Evolutionary conservation across 495 filamentous ascomycete genomes (phyloP).

Genomic region (Letharia columbiana): DNA sequence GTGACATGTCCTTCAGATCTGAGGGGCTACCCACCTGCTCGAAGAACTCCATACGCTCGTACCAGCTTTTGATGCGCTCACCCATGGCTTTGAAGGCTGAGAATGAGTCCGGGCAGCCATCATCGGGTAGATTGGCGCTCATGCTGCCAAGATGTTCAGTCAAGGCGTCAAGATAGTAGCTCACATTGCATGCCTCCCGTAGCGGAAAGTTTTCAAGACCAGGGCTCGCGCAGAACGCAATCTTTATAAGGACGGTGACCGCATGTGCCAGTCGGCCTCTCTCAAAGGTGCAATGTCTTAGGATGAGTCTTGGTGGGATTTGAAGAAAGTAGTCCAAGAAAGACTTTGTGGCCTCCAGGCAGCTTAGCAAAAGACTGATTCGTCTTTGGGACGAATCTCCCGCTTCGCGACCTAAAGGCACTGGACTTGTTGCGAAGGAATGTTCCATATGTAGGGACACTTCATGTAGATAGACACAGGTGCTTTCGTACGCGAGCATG

Average conservation of each 20-base stretch:
- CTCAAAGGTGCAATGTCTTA: not conserved
- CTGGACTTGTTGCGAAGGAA: not conserved
- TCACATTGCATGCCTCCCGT: constrained; percentile 5
- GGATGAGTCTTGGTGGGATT: not conserved
- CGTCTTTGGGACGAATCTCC: not conserved
- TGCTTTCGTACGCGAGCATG: constrained; percentile 5
- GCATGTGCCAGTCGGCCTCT: constrained; percentile 6
- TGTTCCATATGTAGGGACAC: constrained; percentile 2
- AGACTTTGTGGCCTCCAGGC: constrained; percentile 14
- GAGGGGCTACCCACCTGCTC: not conserved
- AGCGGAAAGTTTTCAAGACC: not conserved
- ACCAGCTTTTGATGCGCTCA: not conserved
- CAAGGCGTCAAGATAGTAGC: not conserved
- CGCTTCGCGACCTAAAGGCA: not conserved
- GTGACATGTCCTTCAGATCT: not conserved
- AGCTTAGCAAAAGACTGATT: constrained; percentile 7
- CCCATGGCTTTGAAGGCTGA: not conserved
- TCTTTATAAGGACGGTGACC: constrained; percentile 1
- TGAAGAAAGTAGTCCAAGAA: constrained; percentile 13
- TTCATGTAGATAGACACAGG: constrained; percentile 11
- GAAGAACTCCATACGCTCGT: not conserved
- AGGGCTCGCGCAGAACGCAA: not conserved
- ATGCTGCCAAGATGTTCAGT: not conserved
- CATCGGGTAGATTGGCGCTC: not conserved
- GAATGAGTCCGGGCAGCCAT: not conserved